These are phyloP conservation scores for Clonostachys rosea DNA, from an alignment of 2,329 filamentous ascomycete species.

Conservation along the genomic window DNA sequence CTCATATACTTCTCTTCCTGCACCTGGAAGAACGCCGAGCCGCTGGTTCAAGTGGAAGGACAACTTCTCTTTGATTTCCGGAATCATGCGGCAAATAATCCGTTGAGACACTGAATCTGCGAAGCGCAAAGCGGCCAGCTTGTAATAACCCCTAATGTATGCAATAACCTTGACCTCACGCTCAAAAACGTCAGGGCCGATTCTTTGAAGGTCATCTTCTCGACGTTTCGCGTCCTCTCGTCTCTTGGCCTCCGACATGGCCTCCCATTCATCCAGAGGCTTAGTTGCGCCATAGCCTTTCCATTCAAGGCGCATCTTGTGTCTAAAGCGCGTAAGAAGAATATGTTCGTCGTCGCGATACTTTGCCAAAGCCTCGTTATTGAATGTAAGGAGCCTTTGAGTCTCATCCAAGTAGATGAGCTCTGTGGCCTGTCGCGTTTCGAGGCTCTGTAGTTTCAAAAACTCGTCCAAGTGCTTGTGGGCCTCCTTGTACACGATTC, in stretches of 20 bases:
- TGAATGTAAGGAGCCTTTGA: constrained; percentile 52
- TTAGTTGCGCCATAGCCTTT: constrained; percentile 20
- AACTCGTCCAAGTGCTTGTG: constrained; percentile 35
- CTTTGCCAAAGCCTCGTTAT: constrained; percentile 38
- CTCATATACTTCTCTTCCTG: constrained; percentile 23
- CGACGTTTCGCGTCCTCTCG: constrained; percentile 35
- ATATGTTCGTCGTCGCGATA: constrained; percentile 40
- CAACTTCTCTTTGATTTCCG: constrained; percentile 31
- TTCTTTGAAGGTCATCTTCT: constrained; percentile 32
- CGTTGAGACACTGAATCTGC: constrained; percentile 48
- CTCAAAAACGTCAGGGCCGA: constrained; percentile 54
- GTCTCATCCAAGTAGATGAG: constrained; percentile 48
- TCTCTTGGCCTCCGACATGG: constrained; percentile 43
- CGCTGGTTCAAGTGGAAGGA: constrained; percentile 35
- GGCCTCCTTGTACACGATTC: constrained; percentile 44
- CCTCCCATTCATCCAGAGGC: constrained; percentile 30
- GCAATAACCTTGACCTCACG: constrained; percentile 58
- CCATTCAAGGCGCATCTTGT: constrained; percentile 41
- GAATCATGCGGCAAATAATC: constrained; percentile 43
- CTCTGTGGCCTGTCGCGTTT: constrained; percentile 28
- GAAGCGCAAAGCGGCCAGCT: constrained; percentile 60
- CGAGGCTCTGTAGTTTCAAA: constrained; percentile 28
- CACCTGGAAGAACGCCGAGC: constrained; percentile 28
- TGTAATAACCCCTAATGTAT: constrained; percentile 65
- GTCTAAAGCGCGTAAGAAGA: constrained; percentile 39